These are phyloP conservation scores for Podosphaera leucotricha DNA, from an alignment of 2,329 filamentous ascomycete genomes.

Conservation along the genomic window DNA sequence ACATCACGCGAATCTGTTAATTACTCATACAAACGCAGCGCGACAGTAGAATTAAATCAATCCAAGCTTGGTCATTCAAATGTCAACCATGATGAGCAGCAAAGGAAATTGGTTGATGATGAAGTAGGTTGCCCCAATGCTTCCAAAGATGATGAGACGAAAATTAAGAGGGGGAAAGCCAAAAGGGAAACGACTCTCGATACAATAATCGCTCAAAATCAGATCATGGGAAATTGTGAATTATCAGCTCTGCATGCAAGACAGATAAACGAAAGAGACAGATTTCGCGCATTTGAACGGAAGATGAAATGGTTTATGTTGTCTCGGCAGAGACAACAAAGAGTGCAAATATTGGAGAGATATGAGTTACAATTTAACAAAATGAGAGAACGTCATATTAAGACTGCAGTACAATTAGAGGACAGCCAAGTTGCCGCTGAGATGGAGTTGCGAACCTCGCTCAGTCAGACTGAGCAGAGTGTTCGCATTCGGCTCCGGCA, in stretches of 20 bases:
- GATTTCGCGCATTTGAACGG: slow-evolving; percentile 26
- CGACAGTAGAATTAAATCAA: no score
- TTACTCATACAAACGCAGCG: no score
- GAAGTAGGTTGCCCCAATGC: no score
- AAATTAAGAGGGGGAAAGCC: slow-evolving; percentile 19
- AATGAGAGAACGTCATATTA: slow-evolving; percentile 30
- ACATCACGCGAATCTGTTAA: no score
- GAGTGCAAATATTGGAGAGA: slow-evolving; percentile 22
- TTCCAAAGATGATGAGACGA: neutral
- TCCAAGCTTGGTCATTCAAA: no score
- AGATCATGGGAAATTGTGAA: slow-evolving; percentile 21
- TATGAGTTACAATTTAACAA: slow-evolving; percentile 25
- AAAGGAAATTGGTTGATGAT: no score
- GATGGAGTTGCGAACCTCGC: slow-evolving; percentile 29
- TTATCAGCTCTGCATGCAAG: slow-evolving; percentile 22
- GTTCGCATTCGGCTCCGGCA: slow-evolving; percentile 34
- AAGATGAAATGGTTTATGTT: slow-evolving; percentile 26
- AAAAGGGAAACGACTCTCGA: slow-evolving; percentile 21
- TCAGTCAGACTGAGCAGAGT: slow-evolving; percentile 33
- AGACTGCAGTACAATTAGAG: slow-evolving; percentile 30
- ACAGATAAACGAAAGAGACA: slow-evolving; percentile 27
- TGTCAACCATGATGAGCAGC: no score
- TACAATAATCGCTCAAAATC: slow-evolving; percentile 21
- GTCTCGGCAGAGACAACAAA: slow-evolving; percentile 25
- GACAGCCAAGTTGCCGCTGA: slow-evolving; percentile 38